Evolutionary conservation across 108 stramenopile species (phyloP).

Genomic region (Epipyxis sp.): DNA sequence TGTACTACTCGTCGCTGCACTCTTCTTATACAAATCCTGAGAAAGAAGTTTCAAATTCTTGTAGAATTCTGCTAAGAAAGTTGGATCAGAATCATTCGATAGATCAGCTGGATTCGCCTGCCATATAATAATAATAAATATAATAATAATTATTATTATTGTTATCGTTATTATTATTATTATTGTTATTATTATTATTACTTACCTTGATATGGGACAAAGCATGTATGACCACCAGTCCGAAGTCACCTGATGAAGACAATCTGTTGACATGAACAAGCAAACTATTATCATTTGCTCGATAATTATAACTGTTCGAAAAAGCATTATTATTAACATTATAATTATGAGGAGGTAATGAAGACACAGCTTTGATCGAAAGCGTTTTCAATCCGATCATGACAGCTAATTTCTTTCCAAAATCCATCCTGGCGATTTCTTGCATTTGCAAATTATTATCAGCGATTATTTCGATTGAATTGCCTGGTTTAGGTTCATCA

Average conservation of each 20-base stretch:
- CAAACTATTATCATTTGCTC: not conserved
- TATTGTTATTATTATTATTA: too few relatives aligned
- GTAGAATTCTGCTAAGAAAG: slow-evolving; percentile 39
- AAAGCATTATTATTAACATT: slow-evolving; percentile 35
- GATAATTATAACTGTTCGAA: slow-evolving; percentile 40
- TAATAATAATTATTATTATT: too few relatives aligned
- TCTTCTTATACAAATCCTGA: slow-evolving; percentile 25
- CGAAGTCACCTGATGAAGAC: slow-evolving; percentile 33
- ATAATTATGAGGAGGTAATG: slow-evolving; percentile 1
- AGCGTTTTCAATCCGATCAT: slow-evolving; percentile 15
- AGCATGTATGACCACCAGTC: slow-evolving; percentile 36
- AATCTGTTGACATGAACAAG: slow-evolving; percentile 33
- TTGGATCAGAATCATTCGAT: slow-evolving; percentile 6
- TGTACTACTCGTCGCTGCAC: too few relatives aligned
- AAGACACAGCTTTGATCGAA: not conserved
- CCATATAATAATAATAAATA: too few relatives aligned
- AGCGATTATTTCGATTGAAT: not conserved
- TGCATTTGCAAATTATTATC: slow-evolving; percentile 7
- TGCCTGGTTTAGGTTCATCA: not conserved
- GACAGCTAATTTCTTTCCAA: not conserved
- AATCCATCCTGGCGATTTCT: slow-evolving; percentile 22
- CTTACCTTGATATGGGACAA: slow-evolving; percentile 43
- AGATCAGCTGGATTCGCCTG: slow-evolving; percentile 32
- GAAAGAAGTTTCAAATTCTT: slow-evolving; percentile 33
- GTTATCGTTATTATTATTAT: too few relatives aligned